A percentile compares a stretch with the other conserved stretches of the same genome.
phyloP scores from a whole-genome alignment of 768 basidiomycete genomes.

The Suillus lakei region DNA sequence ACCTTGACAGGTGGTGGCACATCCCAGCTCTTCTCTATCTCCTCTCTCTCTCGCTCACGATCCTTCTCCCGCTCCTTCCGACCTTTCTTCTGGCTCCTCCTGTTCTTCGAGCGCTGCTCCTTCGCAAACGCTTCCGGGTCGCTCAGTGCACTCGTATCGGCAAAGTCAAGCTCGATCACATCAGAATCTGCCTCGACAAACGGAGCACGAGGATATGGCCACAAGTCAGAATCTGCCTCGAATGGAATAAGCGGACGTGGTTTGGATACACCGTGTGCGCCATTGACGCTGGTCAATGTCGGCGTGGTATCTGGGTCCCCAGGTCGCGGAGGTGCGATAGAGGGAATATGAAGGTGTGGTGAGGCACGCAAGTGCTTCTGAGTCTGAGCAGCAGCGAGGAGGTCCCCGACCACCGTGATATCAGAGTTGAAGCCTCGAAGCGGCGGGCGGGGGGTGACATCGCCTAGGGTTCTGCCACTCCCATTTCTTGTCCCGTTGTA shows the following conservation, averaged over 20 bases:
- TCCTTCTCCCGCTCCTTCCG: conserved; percentile 39
- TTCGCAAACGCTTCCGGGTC: conserved; percentile 62
- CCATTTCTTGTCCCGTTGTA: conserved; percentile 21
- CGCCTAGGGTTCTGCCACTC: conserved; percentile 37
- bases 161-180: conserved; percentile 77
- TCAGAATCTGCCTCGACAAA: conserved; percentile 51
- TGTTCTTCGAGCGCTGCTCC: conserved; percentile 32
- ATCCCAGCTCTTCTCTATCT: conserved; percentile 69
- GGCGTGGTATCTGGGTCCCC: conserved; percentile 9
- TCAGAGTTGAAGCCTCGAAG: conserved; percentile 40
- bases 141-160: conserved; percentile 73
- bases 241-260: conserved; percentile 61
- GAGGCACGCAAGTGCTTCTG: conserved; percentile 10
- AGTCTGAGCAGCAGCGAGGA: conserved; percentile 28
- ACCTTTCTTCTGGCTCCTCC: conserved; percentile 24
- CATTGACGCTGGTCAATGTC: conserved; percentile 18
- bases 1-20: conserved; percentile 39
- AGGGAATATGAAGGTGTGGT: conserved; percentile 9
- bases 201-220: conserved; percentile 66
- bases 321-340: conserved; percentile 14
- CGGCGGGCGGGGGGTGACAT: conserved; percentile 68
- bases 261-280: conserved; percentile 20
- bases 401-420: conserved; percentile 33
- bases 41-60: conserved; percentile 43
- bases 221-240: conserved; percentile 65